Evolutionary conservation across 768 basidiomycete genomes (phyloP), one percentile per base, ranked within the genome.

Genomic region (Steccherinum ochraceum): DNA sequence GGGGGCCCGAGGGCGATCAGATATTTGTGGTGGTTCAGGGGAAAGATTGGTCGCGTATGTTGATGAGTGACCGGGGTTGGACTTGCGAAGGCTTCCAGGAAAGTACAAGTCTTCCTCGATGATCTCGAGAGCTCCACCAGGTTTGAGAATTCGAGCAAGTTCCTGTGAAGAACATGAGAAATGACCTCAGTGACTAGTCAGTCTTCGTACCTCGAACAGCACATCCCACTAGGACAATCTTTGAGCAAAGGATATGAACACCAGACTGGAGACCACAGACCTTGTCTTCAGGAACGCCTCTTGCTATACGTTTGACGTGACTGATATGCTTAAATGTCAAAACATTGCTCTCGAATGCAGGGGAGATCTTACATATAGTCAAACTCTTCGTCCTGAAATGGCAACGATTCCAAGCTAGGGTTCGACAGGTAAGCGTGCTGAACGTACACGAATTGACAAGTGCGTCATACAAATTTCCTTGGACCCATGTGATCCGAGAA

Each of bases 81-180:
- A 7, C 16, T 35, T 35, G 30, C 66, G 57, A 2, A 62, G 53
- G 54, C 70, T 74, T 12, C 85, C 84, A 1, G 86, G 86, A 58
- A 88, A 87, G 59, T 77, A 81, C 2, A 89, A 63, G 54, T 89
- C 85, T 64, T 87, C 85, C 61, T 89, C 87, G 45, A 86, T 69
- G 66, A 88, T 73, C 83, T 85, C 84, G 50, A 89, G 76, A 4
- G 81, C 79, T n/a, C 73, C 85, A 30, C 85, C 84, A 11, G 84
- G 77, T 63, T 83, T 86, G 78, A 89, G 78, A 1, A 89, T 81
- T 18, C 87, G 76, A 12, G 70, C 66, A 18, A 87, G 76, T 62
- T 88, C 86, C 63, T 71, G 52, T 19, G n/a, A 25, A 12, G 23
- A 46, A 23, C 42, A 25, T n/a, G n/a, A 1, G 18, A 43, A 16